Evolutionary conservation across 2,329 filamentous ascomycete genomes (phyloP).

Genomic region (Metarhizium humberi): DNA sequence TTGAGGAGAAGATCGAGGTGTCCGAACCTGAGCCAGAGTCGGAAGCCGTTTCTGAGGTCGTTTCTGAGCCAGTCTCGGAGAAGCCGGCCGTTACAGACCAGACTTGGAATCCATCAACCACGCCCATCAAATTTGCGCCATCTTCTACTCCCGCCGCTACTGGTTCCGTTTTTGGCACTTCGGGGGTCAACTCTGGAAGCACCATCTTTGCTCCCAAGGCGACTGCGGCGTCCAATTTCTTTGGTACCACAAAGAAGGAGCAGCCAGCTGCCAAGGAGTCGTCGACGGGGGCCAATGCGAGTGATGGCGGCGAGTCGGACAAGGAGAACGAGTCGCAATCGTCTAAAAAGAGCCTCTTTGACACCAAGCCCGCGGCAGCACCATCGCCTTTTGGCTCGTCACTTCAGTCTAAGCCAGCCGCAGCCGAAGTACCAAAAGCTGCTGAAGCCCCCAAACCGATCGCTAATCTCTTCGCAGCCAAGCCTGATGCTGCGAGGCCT

Average conservation of each 20-base stretch:
- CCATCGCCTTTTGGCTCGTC: constrained; percentile 20
- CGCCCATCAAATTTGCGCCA: constrained; percentile 46
- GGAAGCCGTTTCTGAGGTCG: neutral
- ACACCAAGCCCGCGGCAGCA: constrained; percentile 19
- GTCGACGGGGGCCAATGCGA: constrained; percentile 12
- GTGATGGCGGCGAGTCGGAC: constrained; percentile 30
- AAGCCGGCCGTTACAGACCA: constrained; percentile 24
- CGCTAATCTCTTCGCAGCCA: constrained; percentile 17
- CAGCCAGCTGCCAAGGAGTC: constrained; percentile 18
- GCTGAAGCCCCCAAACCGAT: constrained; percentile 17
- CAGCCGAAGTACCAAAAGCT: constrained; percentile 17
- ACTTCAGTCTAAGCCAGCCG: constrained; percentile 23
- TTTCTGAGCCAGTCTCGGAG: constrained; percentile 9
- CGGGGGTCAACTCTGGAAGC: constrained; percentile 18
- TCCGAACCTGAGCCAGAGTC: neutral
- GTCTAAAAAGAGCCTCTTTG: constrained; percentile 23
- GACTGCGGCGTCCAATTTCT: constrained; percentile 22
- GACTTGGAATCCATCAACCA: constrained; percentile 35
- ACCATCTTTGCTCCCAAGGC: constrained; percentile 29
- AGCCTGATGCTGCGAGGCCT: constrained; percentile 15
- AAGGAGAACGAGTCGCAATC: constrained; percentile 33
- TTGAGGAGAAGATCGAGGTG: constrained; percentile 18
- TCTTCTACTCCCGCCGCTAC: constrained; percentile 18
- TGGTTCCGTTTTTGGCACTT: constrained; percentile 22
- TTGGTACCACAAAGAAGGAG: constrained; percentile 25